Evolutionary conservation across 2,329 filamentous ascomycete species (phyloP).

Genomic region (Moelleriella libera): DNA sequence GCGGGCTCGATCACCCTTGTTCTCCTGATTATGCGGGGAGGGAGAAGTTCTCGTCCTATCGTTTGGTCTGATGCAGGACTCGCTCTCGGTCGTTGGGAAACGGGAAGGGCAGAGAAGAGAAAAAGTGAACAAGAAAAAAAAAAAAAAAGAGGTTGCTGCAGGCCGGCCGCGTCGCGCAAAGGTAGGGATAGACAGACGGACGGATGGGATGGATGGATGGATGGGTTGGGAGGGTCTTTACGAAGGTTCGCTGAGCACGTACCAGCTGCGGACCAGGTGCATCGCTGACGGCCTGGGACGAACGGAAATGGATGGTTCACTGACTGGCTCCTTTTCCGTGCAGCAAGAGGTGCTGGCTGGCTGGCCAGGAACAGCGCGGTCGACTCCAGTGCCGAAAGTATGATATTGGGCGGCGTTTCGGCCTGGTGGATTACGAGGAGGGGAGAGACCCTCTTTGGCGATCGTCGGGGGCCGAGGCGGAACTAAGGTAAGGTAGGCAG

Average conservation of each 20-base stretch:
- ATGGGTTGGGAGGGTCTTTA: not conserved
- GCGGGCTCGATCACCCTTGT: not conserved
- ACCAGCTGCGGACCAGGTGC: slow-evolving; percentile 1
- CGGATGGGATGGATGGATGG: not conserved
- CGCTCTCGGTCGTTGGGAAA: not conserved
- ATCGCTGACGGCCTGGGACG: not conserved
- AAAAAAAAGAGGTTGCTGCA: not conserved
- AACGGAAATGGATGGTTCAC: not conserved
- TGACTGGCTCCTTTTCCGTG: not conserved
- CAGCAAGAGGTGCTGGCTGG: not conserved
- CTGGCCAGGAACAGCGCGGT: not conserved
- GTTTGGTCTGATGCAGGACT: too few species aligned
- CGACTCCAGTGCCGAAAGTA: not conserved
- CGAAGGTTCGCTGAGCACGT: slow-evolving; percentile 2
- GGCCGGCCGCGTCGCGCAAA: not conserved
- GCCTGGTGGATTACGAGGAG: not conserved
- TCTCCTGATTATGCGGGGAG: too few species aligned
- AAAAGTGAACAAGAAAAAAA: not conserved
- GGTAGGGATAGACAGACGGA: not conserved
- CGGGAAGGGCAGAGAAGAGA: not conserved
- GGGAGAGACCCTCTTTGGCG: slow-evolving; percentile 1
- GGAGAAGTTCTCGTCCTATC: not conserved
- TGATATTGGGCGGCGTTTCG: slow-evolving; percentile 1
- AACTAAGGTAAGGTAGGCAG: too few species aligned
- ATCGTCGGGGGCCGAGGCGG: not conserved